A percentile compares a stretch with the other conserved stretches of the same genome.
Conservation (phyloP, 805 yeast species). For the Candida verbasci region DNA sequence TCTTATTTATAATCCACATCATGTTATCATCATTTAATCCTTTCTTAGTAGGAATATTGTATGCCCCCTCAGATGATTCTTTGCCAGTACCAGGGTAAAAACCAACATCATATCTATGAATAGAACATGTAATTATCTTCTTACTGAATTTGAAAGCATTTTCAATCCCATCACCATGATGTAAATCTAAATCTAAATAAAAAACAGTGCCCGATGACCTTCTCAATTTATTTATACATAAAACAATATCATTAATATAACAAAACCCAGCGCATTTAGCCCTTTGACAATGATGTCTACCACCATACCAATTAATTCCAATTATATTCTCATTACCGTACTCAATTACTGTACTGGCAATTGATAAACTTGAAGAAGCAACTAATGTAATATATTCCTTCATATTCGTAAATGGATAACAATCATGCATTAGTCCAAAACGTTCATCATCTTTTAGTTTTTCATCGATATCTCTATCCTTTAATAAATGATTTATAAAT, state of each 20-base stretch:
- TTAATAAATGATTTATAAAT: slow-evolving; percentile 40
- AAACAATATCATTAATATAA: slow-evolving; percentile 64
- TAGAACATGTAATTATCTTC: slow-evolving; percentile 55
- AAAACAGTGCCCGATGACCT: slow-evolving; percentile 42
- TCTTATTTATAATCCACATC: slow-evolving; percentile 28
- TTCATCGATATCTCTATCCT: slow-evolving; percentile 13
- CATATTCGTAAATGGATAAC: slow-evolving; percentile 56
- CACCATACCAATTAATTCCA: slow-evolving; percentile 75
- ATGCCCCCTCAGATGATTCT: slow-evolving; percentile 31
- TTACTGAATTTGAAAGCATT: slow-evolving; percentile 54
- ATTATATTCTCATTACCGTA: slow-evolving; percentile 12
- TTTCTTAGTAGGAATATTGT: slow-evolving; percentile 49
- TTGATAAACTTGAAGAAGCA: slow-evolving; percentile 56
- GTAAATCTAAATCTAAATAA: slow-evolving; percentile 70
- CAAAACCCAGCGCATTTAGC: slow-evolving; percentile 65
- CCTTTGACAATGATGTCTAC: slow-evolving; percentile 64
- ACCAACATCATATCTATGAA: slow-evolving; percentile 62
- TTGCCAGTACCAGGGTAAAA: slow-evolving; percentile 65
- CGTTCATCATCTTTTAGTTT: slow-evolving; percentile 14
- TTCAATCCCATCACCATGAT: slow-evolving; percentile 81
- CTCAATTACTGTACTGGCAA: slow-evolving; percentile 35
- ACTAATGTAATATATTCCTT: slow-evolving; percentile 43
- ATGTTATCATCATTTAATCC: slow-evolving; percentile 52
- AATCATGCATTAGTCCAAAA: slow-evolving; percentile 57
- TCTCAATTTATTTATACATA: slow-evolving; percentile 52